A percentile compares a stretch with the other conserved stretches of the same genome.
These are phyloP conservation scores for Geotrichum bryndzae DNA, from an alignment of 1,139 yeast species.

Conservation along the genomic window DNA sequence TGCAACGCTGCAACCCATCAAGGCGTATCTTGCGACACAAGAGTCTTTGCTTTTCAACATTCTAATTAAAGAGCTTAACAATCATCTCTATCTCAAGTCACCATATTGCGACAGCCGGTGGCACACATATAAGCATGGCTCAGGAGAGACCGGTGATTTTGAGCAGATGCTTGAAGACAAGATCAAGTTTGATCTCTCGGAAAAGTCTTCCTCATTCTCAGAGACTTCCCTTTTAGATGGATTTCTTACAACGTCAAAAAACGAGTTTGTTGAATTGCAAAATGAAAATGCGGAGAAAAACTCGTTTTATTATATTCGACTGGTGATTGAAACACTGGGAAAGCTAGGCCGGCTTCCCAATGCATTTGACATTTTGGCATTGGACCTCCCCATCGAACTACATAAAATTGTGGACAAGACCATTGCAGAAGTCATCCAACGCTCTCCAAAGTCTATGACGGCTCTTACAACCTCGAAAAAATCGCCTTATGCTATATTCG, in stretches of 20 bases:
- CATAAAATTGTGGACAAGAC: slow-evolving; percentile 53
- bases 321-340: slow-evolving; percentile 52
- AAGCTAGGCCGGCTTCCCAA: slow-evolving; percentile 59
- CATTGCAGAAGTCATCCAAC: slow-evolving; percentile 57
- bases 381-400: slow-evolving; percentile 45
- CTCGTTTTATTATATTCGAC: slow-evolving; percentile 52
- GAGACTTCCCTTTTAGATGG: slow-evolving; percentile 37
- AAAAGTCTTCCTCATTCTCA: slow-evolving; percentile 25
- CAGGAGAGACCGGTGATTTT: slow-evolving; percentile 25
- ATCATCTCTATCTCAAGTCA: slow-evolving; percentile 61
- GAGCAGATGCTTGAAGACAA: slow-evolving; percentile 33
- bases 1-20: slow-evolving; percentile 53
- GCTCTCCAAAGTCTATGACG: slow-evolving; percentile 38
- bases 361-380: slow-evolving; percentile 51
- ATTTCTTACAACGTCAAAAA: slow-evolving; percentile 37
- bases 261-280: slow-evolving; percentile 25
- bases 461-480: slow-evolving; percentile 2
- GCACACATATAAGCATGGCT: slow-evolving; percentile 30
- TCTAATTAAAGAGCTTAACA: slow-evolving; percentile 69
- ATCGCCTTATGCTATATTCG: slow-evolving; percentile 19
- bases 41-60: slow-evolving; percentile 59
- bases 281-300: slow-evolving; percentile 39
- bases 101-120: slow-evolving; percentile 37
- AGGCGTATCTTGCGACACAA: slow-evolving; percentile 56
- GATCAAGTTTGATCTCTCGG: slow-evolving; percentile 29